Base-by-base conservation (phyloP, 306 rosid species). In the Cucurbita maxima region DNA sequence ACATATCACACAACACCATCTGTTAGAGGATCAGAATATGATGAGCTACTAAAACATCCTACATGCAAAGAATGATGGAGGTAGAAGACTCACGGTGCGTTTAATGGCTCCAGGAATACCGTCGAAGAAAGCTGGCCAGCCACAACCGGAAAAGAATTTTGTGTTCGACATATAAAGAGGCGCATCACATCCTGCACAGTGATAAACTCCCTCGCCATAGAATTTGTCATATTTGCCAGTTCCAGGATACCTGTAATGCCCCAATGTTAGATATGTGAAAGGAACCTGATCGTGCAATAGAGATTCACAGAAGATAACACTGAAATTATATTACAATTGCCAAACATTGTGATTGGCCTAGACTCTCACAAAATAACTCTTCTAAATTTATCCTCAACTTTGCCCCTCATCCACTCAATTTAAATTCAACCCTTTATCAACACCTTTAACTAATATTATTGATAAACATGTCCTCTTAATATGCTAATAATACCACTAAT, bases 91-190 rank as follows among this genome's bases (percentile, higher is more conserved):
- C 22, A 90, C 96, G 1, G 54, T 74, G 68, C 78, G 54, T 45
- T 84, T 86, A 76, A 90, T 90, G 76, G 94, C 86, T 45, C 96
- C 95, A 19, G 96, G 96, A 64, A 90, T 79, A 73, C 93, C 96
- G 72, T 90, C 93, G 16, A 43, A 90, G 75, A 90, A 90, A 16
- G 96, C 93, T 15, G 96, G 91, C 91, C 96, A 90, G 45, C 96
- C 93, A 76, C 93, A 90, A 71, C 93, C 93, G 20, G 96, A 87
- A 50, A 84, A 74, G 74, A 90, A 90, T 69, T 90, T 87, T 41
- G 96, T 84, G 7, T 78, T 83, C 18, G 96, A 90, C 74, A 8
- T 69, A 73, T 86, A 84, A 66, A 86, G 87, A 37, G 90, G 86
- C 30, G 89, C 73, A 12, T 75, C 80, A 15, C 87, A 88, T 60